Evolutionary conservation across 129 eudicot genomes (phyloP), one percentile per base, ranked within the genome.

Genomic region (Deinandra increscens): DNA sequence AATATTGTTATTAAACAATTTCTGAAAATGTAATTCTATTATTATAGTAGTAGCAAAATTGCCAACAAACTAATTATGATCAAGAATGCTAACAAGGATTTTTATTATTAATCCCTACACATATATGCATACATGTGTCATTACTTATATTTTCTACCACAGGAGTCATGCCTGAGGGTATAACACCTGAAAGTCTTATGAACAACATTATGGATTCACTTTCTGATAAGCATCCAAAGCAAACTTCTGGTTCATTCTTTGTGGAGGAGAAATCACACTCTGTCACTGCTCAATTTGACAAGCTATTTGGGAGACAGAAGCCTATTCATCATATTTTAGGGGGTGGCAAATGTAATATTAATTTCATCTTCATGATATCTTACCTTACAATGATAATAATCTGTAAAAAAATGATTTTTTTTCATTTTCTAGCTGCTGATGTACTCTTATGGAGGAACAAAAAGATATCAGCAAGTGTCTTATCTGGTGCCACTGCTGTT

Each of bases 361-460:
- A 42, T 67, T 72, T 43, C 39, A 41, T 53, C 55, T 1, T 43
- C 45, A 6, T 17, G 13, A 66, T 14, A 23, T 34, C 33, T 12
- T 19, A 14, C 11, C 8, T 43, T 53, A 56, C 7, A 26, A 3
- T 29, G 54, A 33, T 55, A 2, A 11, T 34, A 4, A 11, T 22
- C 34, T 13, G 31, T 11, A 38, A 15, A 17, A 26, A 26, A 26
- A 26, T 26, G 19, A 13, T 0, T 36, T 60, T 4, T 7, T 6
- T 60, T 68, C 33, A 60, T 67, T 44, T 66, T 60, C 34, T 26
- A 93, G 99, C 99, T 81, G 95, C 95, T 69, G 99, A 93, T 85
- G 88, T 87, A 64, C 83, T 93, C 55, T 75, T 93, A 48, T 93
- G 99, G 99, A 87, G 99, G 90, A 85, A 93, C 88, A 93, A 93